Base-by-base conservation (phyloP, 2,329 filamentous ascomycete species). In the Penicillium sp. region DNA sequence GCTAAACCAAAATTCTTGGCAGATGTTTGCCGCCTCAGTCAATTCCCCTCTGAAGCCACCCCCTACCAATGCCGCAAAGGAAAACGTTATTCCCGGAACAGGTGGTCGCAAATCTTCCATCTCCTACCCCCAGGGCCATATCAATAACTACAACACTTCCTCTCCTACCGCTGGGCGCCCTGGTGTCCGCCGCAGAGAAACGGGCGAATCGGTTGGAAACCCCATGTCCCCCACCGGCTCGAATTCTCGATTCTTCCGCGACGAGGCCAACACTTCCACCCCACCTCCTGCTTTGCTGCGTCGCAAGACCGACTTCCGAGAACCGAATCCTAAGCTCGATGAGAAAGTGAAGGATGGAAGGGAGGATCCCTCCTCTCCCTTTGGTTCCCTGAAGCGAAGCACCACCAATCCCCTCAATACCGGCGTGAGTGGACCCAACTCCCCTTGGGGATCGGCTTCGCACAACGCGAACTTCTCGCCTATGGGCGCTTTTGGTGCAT, bases 11-110 rank as follows among this genome's bases (percentile, higher is more conserved):
- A 71, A 56, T 11, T 4, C 61, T 52, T 63, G 67, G 47, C 72
- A 96, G 89, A 79, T 89, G 59, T 97, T 97, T 74, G 77, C 86
- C 47, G 85, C 84, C 47, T 94, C 95, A 60, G 92, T 99, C 70
- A 99, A 97, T 73, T 97, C 94, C 34, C 89, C 92, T 32, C 80
- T 97, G 63, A 97, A 97, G 75, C 89, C 90, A 8, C 90, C 90
- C 18, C 84, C 86, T 31, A 88, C 90, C 67, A 83, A 79, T 57
- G 72, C 78, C 22, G 81, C 79, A 65, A 93, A 90, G 77, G 86
- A 77, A 73, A 72, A 69, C 55, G 54, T 59, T 31, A 60, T 54
- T 47, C 47, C 67, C n/a, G 60, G 64, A 31, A 81, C 73, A 56
- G 81, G 72, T 72, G 82, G 74, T 72, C 89, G 93, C 54, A 97